phyloP scores from a whole-genome alignment of 805 yeast species.

The Candida ulmi region DNA sequence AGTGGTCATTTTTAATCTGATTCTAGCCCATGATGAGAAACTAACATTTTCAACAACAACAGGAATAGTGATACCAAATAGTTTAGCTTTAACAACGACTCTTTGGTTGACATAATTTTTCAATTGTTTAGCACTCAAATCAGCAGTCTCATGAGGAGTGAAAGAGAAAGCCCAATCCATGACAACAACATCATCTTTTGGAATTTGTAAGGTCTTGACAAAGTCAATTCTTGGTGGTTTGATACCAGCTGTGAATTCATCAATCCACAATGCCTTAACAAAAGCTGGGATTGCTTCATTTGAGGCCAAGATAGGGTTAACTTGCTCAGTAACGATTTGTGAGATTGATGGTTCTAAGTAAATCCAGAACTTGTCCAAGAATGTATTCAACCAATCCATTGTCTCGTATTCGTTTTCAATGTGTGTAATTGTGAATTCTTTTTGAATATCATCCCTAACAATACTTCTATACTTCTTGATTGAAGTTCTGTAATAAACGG shows the following conservation, averaged over 20 bases:
- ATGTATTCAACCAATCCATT: constrained; percentile 91
- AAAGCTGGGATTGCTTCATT: constrained; percentile 78
- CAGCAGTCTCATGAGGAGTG: constrained; percentile 86
- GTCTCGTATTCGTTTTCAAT: constrained; percentile 89
- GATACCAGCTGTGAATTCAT: constrained; percentile 86
- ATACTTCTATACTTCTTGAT: constrained; percentile 70
- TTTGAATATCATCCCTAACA: constrained; percentile 75
- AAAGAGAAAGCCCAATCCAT: constrained; percentile 97
- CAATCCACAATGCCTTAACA: constrained; percentile 78
- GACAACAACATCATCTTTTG: constrained; percentile 88
- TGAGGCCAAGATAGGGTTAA: constrained; percentile 74
- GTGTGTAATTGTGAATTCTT: constrained; percentile 74
- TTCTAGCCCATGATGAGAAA: constrained; percentile 66
- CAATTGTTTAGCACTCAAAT: constrained; percentile 78
- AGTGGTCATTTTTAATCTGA: constrained; percentile 84
- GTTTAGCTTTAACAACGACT: constrained; percentile 65
- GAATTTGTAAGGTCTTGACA: constrained; percentile 85
- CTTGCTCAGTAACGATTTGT: constrained; percentile 80
- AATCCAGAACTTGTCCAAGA: constrained; percentile 88
- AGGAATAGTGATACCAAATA: constrained; percentile 83
- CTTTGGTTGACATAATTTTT: constrained; percentile 81
- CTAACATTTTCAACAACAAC: constrained; percentile 76
- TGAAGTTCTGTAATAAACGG: constrained; percentile 76
- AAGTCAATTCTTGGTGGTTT: constrained; percentile 92
- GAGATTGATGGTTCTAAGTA: constrained; percentile 85